Evolutionary conservation across 73 alveolate genomes (phyloP).

Genomic region (Paramecium bursaria): DNA sequence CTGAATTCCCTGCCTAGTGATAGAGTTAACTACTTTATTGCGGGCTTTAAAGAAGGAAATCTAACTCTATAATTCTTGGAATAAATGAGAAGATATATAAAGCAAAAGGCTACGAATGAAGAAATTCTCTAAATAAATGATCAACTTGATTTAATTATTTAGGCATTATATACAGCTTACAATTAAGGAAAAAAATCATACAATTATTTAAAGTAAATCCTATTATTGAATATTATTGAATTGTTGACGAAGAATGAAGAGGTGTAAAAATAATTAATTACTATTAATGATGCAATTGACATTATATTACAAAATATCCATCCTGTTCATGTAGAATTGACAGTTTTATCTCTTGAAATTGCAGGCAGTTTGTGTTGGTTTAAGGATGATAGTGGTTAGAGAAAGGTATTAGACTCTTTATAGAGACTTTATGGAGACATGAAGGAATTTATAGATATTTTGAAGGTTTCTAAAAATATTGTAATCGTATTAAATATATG

Average conservation of each 20-base stretch:
- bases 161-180: background rate
- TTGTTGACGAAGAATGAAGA: background rate
- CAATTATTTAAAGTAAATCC: conserved; percentile 12
- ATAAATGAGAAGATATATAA: conserved; percentile 14
- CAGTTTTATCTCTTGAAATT: conserved; percentile 9
- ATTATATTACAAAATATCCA: background rate
- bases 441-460: background rate
- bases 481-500: background rate
- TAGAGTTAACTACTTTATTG: background rate
- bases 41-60: background rate
- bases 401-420: background rate
- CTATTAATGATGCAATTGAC: background rate
- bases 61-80: conserved; percentile 10
- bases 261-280: background rate
- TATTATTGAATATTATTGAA: background rate
- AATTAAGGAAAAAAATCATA: background rate
- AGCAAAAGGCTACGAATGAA: background rate
- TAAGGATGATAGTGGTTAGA: conserved; percentile 29
- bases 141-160: background rate
- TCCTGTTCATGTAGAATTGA: conserved; percentile 49
- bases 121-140: background rate
- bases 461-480: conserved; percentile 4
- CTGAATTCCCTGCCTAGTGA: background rate
- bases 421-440: background rate
- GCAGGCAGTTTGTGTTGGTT: conserved; percentile 21